phyloP scores from a whole-genome alignment of 1,284 basidiomycete species.

The Microbotryomycetes sp. region DNA sequence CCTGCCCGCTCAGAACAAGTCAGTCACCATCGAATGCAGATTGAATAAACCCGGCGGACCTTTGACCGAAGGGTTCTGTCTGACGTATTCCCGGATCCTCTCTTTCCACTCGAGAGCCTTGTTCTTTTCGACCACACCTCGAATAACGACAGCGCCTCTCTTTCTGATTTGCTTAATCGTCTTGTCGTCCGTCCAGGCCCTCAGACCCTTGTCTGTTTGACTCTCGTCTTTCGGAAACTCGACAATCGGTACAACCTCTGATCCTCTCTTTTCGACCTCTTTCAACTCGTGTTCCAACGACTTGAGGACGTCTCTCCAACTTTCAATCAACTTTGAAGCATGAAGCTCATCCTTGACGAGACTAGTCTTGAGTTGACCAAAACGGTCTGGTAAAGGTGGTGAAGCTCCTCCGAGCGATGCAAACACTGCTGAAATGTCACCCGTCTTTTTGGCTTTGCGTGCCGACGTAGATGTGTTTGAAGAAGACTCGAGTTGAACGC shows the following conservation, averaged over 20 bases:
- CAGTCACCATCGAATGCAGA: constrained; percentile 16
- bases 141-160: constrained; percentile 56
- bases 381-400: constrained; percentile 6
- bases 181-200: constrained; percentile 57
- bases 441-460: constrained; percentile 40
- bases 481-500: too few species aligned
- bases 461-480: neutral
- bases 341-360: constrained; percentile 40
- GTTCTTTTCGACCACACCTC: constrained; percentile 54
- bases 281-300: constrained; percentile 48
- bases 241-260: constrained; percentile 45
- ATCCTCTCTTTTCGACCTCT: constrained; percentile 48
- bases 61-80: constrained; percentile 51
- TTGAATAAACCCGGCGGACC: constrained; percentile 39
- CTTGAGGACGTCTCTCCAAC: constrained; percentile 54
- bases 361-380: constrained; percentile 1
- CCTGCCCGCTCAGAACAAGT: constrained; percentile 8
- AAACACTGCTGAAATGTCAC: constrained; percentile 55
- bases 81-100: constrained; percentile 52
- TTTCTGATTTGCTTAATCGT: constrained; percentile 52
- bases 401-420: constrained; percentile 44
- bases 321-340: constrained; percentile 40
- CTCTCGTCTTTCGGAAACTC: neutral
- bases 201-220: neutral
- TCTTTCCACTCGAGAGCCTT: constrained; percentile 59